These are phyloP conservation scores for Mrakia hoshinonis DNA, from an alignment of 768 basidiomycete genomes.

Conservation along the genomic window DNA sequence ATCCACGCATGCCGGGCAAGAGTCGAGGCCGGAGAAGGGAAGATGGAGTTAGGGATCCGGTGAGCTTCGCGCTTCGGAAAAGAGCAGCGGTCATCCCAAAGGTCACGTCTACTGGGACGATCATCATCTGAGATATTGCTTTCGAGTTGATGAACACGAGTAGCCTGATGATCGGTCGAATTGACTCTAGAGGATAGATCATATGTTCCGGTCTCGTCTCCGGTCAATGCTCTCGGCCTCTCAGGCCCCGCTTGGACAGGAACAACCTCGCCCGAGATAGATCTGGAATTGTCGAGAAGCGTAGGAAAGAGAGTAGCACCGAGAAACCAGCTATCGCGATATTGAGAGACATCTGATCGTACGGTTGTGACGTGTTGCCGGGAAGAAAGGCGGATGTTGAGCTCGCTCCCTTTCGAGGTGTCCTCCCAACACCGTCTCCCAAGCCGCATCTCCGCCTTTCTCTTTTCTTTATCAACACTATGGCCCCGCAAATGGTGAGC, in stretches of 20 bases:
- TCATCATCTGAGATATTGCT: too few species aligned
- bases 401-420: not conserved
- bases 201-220: too few species aligned
- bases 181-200: too few species aligned
- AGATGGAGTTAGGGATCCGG: not conserved
- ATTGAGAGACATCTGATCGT: too few species aligned
- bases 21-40: not conserved
- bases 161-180: too few species aligned
- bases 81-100: too few species aligned
- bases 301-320: not conserved
- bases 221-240: too few species aligned
- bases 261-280: not conserved
- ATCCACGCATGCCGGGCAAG: not conserved
- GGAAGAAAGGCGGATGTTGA: too few species aligned
- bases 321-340: too few species aligned
- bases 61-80: not conserved
- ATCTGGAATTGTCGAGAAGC: not conserved
- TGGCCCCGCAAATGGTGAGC: conserved; percentile 17
- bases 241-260: not conserved
- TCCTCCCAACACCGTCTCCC: not conserved
- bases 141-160: too few species aligned
- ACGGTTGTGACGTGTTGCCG: too few species aligned
- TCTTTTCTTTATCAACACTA: not conserved
- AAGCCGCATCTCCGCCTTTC: not conserved
- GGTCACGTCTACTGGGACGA: too few species aligned